Evolutionary conservation across 495 filamentous ascomycete genomes (phyloP).

Genomic region (Neurospora sp.): DNA sequence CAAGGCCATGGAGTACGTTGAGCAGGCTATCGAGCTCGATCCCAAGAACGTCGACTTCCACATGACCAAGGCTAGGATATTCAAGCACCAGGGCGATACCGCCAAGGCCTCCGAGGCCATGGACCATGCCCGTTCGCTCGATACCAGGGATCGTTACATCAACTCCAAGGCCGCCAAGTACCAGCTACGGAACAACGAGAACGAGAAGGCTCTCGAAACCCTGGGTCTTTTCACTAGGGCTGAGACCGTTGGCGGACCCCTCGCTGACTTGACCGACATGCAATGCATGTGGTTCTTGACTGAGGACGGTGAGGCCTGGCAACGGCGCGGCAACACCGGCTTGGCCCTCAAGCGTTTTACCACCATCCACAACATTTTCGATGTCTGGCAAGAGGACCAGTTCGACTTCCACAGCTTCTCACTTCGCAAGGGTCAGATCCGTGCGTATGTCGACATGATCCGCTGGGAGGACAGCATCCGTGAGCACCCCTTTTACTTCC

Average conservation of each 20-base stretch:
- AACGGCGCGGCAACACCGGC: slow-evolving; percentile 70
- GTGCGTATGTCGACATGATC: slow-evolving; percentile 92
- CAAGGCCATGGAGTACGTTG: slow-evolving; percentile 72
- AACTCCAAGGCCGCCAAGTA: slow-evolving; percentile 98
- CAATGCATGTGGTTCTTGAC: slow-evolving; percentile 96
- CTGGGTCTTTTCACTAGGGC: slow-evolving; percentile 90
- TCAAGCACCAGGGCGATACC: slow-evolving; percentile 78
- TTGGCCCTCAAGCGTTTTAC: slow-evolving; percentile 88
- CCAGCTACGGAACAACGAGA: slow-evolving; percentile 84
- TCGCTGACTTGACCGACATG: slow-evolving; percentile 94
- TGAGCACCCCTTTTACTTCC: slow-evolving; percentile 85
- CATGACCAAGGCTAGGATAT: slow-evolving; percentile 91
- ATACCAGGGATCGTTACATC: slow-evolving; percentile 89
- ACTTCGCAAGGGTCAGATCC: slow-evolving; percentile 84
- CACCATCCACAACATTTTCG: slow-evolving; percentile 82
- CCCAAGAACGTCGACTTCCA: slow-evolving; percentile 81
- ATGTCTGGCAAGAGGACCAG: slow-evolving; percentile 95
- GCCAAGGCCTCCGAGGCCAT: slow-evolving; percentile 77
- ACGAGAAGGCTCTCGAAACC: slow-evolving; percentile 70
- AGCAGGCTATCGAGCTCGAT: slow-evolving; percentile 68
- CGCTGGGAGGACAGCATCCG: slow-evolving; percentile 88
- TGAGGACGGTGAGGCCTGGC: slow-evolving; percentile 86
- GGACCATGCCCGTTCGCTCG: slow-evolving; percentile 75
- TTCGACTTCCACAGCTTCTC: slow-evolving; percentile 99
- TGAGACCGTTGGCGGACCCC: slow-evolving; percentile 75